A percentile compares a stretch with the other conserved stretches of the same genome.
Evolutionary conservation across 2,329 filamentous ascomycete species (phyloP).

Genomic region (Pseudogymnoascus sp.): DNA sequence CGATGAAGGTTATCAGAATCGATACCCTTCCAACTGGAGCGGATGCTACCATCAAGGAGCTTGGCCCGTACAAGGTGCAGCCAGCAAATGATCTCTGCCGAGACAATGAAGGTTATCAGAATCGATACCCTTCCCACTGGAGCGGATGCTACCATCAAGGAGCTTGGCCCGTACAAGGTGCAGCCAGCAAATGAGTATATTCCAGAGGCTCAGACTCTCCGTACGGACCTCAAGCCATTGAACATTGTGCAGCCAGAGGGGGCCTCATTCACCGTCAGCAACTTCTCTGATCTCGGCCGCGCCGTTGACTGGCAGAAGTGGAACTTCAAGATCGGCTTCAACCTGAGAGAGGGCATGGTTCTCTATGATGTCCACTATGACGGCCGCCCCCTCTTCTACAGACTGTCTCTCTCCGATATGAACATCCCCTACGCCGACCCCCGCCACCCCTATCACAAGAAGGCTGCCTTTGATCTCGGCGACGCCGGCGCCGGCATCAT

Average conservation of each 20-base stretch:
- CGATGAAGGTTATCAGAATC: conserved; percentile 61
- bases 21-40: conserved; percentile 60
- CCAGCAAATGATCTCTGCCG: conserved; percentile 53
- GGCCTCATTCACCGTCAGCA: conserved; percentile 48
- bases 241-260: conserved; percentile 58
- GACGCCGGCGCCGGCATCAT: conserved; percentile 58
- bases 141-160: conserved; percentile 48
- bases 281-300: conserved; percentile 44
- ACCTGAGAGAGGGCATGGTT: conserved; percentile 56
- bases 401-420: conserved; percentile 59
- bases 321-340: conserved; percentile 53
- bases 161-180: conserved; percentile 48
- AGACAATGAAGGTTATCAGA: conserved; percentile 58
- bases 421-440: conserved; percentile 53
- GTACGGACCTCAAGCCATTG: conserved; percentile 55
- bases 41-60: conserved; percentile 48
- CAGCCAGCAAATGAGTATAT: conserved; percentile 54
- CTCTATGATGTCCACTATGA: conserved; percentile 59
- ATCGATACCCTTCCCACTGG: conserved; percentile 65
- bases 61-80: conserved; percentile 47
- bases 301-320: conserved; percentile 59
- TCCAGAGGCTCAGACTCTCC: conserved; percentile 50
- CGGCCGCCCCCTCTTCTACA: conserved; percentile 56
- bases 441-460: conserved; percentile 59
- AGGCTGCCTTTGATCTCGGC: conserved; percentile 62